These are phyloP conservation scores for Epithele typhae DNA, from an alignment of 768 basidiomycete genomes.

Conservation along the genomic window DNA sequence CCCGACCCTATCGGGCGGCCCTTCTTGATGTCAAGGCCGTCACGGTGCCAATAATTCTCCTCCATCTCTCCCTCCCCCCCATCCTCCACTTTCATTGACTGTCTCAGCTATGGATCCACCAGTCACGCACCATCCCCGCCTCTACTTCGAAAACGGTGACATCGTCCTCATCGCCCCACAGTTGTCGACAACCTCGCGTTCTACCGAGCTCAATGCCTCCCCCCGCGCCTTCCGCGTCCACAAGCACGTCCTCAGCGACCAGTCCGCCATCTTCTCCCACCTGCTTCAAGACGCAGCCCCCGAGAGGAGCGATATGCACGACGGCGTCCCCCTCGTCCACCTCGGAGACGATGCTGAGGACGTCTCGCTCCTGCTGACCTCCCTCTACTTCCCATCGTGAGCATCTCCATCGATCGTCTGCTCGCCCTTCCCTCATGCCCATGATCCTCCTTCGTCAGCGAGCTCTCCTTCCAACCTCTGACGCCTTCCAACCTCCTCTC, in stretches of 20 bases:
- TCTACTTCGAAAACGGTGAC: constrained; percentile 20
- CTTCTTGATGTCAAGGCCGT: too few species aligned
- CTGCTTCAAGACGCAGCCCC: constrained; percentile 7
- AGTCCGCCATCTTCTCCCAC: constrained; percentile 6
- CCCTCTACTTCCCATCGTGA: constrained; percentile 2
- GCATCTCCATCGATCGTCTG: neutral
- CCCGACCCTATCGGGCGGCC: too few species aligned
- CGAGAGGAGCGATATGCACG: neutral
- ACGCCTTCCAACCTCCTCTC: constrained; percentile 14
- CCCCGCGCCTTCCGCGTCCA: constrained; percentile 8
- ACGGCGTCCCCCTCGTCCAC: constrained; percentile 6
- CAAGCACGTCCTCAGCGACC: constrained; percentile 3
- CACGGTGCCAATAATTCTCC: too few species aligned
- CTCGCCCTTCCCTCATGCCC: too few species aligned
- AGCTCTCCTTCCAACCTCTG: neutral
- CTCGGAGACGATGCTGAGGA: constrained; percentile 7
- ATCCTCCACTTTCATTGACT: too few species aligned
- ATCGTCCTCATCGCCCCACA: constrained; percentile 13
- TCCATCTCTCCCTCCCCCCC: too few species aligned
- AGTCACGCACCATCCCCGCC: constrained; percentile 9
- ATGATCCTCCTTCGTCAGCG: constrained; percentile 14
- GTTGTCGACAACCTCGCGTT: too few species aligned
- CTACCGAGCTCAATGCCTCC: too few species aligned
- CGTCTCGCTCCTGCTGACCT: neutral
- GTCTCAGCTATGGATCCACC: too few species aligned